A percentile compares a stretch with the other conserved stretches of the same genome.
These are phyloP conservation scores for Podila epicladia DNA, from an alignment of 192 early-diverging fungal species.

Conservation along the genomic window DNA sequence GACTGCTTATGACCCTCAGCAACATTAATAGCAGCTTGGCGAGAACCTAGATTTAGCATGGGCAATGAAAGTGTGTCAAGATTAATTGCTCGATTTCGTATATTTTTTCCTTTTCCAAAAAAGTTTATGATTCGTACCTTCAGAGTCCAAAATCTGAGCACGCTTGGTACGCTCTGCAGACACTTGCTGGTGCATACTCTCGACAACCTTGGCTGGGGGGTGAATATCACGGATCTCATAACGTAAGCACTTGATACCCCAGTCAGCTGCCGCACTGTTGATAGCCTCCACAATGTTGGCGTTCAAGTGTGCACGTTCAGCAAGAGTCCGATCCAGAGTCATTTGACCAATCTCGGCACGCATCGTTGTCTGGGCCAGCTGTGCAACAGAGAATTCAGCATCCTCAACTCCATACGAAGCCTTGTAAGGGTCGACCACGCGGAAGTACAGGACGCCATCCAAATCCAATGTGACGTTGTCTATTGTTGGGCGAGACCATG, in stretches of 20 bases:
- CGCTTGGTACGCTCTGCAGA: slow-evolving; percentile 96
- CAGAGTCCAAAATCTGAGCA: slow-evolving; percentile 92
- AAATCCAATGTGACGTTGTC: slow-evolving; percentile 97
- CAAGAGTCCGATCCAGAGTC: slow-evolving; percentile 95
- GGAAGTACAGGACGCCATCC: slow-evolving; percentile 97
- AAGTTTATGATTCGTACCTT: slow-evolving; percentile 49
- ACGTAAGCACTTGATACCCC: slow-evolving; percentile 96
- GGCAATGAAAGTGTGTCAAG: neutral
- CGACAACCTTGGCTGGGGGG: slow-evolving; percentile 93
- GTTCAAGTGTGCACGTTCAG: slow-evolving; percentile 93
- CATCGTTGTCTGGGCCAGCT: slow-evolving; percentile 99
- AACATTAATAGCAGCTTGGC: slow-evolving; percentile 96
- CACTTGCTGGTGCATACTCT: slow-evolving; percentile 98
- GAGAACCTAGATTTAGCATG: slow-evolving; percentile 54
- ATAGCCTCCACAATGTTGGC: slow-evolving; percentile 95
- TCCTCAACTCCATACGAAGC: slow-evolving; percentile 95
- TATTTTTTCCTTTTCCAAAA: neutral
- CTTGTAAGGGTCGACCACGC: slow-evolving; percentile 92
- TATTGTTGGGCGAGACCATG: slow-evolving; percentile 21
- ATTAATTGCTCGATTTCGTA: too few relatives aligned
- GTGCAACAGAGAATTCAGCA: slow-evolving; percentile 93
- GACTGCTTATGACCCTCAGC: slow-evolving; percentile 95
- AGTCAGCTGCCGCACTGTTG: slow-evolving; percentile 90
- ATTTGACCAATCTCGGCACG: slow-evolving; percentile 98
- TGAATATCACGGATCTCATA: slow-evolving; percentile 98